Base-by-base conservation (phyloP, 768 basidiomycete genomes). In the Pholiota molesta region DNA sequence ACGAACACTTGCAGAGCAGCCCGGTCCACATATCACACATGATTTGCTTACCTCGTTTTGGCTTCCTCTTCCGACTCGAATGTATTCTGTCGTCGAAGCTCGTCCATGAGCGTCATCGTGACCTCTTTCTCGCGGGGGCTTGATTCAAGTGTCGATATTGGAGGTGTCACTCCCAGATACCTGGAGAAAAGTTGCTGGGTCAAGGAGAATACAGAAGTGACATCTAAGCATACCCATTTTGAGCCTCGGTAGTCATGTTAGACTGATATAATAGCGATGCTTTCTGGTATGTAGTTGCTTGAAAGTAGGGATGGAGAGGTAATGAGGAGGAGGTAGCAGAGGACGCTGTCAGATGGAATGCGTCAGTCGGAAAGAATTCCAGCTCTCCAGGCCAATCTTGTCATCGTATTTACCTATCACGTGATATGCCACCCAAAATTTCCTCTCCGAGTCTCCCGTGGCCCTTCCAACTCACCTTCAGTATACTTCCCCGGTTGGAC, bases 61-160 rank as follows among this genome's bases (percentile, higher is more conserved):
- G 92, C 83, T 75, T 98, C 95, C 57, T 93, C 90, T 63, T 94
- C 92, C 51, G 83, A 87, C 77, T 98, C 97, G 74, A 97, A 97
- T 2, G 90, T 90, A 60, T 91, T 90, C 70, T 97, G 90, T 51
- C 85, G 79, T 70, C 87, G 83, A 33, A 99, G 83, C 74, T 99
- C 97, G 60, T 94, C 89, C 91, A 98, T 93, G 56, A 99, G 79
- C 6, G 92, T 90, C 17, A 80, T 70, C 0, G 92, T 94, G 21
- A 95, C 91, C 74, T 92, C 90, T 73, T 88, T 90, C 77, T 95
- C 93, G 68, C 88, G 83, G 62, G 86, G 83, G 54, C 75, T 92
- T 19, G 93, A 95, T 66, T 91, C 89, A 33, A 74, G 77, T 23
- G 83, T 86, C 51, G 92, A 89, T 69, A 97, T 95, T 57, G 94